phyloP scores from a whole-genome alignment of 306 rosid genomes.

The Ochetophila trinervis region DNA sequence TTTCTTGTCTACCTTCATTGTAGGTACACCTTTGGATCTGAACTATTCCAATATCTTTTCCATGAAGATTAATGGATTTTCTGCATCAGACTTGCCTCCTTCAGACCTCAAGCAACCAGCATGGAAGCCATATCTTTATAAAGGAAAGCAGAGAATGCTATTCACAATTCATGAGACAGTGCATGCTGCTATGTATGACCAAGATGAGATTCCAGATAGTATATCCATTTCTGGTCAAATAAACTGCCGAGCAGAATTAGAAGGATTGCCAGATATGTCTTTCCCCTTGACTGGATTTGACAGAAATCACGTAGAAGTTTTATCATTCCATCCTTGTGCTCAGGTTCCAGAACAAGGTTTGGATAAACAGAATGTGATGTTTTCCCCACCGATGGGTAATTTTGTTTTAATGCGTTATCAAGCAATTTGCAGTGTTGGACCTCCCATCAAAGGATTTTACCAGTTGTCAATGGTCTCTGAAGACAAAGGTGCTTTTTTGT shows the following conservation, averaged over 20 bases:
- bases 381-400: constrained; percentile 93
- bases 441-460: constrained; percentile 86
- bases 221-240: constrained; percentile 84
- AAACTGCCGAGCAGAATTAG: constrained; percentile 87
- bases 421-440: constrained; percentile 66
- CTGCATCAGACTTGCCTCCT: constrained; percentile 76
- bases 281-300: constrained; percentile 70
- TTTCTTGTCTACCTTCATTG: constrained; percentile 20
- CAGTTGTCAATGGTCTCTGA: constrained; percentile 98
- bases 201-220: constrained; percentile 89
- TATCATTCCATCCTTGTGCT: constrained; percentile 83
- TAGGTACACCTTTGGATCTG: constrained; percentile 95
- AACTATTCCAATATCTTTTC: constrained; percentile 67
- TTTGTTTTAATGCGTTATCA: constrained; percentile 84
- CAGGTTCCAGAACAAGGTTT: constrained; percentile 82
- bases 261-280: constrained; percentile 96
- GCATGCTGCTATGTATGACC: constrained; percentile 85
- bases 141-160: constrained; percentile 79
- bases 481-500: constrained; percentile 95
- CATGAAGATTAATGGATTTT: constrained; percentile 75
- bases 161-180: constrained; percentile 76
- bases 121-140: constrained; percentile 93
- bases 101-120: constrained; percentile 92
- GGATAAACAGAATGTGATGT: constrained; percentile 86
- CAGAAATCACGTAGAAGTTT: constrained; percentile 51